Percentiles rank a stretch among this genome's conserved stretches.
These are phyloP conservation scores for Talaromyces pinophilus DNA, from an alignment of 2,329 filamentous ascomycete species.

Conservation along the genomic window DNA sequence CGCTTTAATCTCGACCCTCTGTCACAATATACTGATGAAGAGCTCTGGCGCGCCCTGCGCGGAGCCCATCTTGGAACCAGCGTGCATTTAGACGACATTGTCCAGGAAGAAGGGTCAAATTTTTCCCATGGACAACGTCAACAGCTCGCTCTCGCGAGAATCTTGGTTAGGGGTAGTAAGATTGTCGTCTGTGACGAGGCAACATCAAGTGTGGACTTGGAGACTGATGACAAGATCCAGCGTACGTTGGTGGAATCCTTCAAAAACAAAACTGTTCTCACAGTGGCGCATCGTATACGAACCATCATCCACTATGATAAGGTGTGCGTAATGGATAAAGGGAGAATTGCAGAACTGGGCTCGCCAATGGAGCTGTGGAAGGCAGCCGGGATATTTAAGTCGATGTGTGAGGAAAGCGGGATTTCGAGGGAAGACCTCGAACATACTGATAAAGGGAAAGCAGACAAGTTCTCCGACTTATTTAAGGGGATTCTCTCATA, in stretches of 20 bases:
- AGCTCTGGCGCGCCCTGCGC: conserved; percentile 68
- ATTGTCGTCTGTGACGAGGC: conserved; percentile 77
- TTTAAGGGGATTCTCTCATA: background rate
- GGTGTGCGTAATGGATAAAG: conserved; percentile 60
- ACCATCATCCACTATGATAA: conserved; percentile 74
- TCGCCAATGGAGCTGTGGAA: conserved; percentile 17
- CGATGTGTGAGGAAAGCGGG: conserved; percentile 22
- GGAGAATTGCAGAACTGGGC: conserved; percentile 16
- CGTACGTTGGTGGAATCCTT: conserved; percentile 70
- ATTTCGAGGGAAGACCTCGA: background rate
- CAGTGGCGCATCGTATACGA: conserved; percentile 71
- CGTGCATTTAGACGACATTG: conserved; percentile 32
- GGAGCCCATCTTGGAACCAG: conserved; percentile 63
- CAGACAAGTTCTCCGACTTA: background rate
- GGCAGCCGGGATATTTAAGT: conserved; percentile 17
- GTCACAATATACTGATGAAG: conserved; percentile 65
- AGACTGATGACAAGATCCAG: conserved; percentile 70
- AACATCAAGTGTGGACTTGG: conserved; percentile 72
- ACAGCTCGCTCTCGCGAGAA: conserved; percentile 71
- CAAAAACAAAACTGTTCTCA: conserved; percentile 60
- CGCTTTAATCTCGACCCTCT: conserved; percentile 78
- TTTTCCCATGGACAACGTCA: conserved; percentile 79
- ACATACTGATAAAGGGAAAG: background rate
- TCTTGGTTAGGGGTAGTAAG: conserved; percentile 67
- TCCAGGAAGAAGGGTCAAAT: conserved; percentile 57